Evolutionary conservation across 768 basidiomycete species (phyloP).

Genomic region (Lanmaoa pseudosensibilis): DNA sequence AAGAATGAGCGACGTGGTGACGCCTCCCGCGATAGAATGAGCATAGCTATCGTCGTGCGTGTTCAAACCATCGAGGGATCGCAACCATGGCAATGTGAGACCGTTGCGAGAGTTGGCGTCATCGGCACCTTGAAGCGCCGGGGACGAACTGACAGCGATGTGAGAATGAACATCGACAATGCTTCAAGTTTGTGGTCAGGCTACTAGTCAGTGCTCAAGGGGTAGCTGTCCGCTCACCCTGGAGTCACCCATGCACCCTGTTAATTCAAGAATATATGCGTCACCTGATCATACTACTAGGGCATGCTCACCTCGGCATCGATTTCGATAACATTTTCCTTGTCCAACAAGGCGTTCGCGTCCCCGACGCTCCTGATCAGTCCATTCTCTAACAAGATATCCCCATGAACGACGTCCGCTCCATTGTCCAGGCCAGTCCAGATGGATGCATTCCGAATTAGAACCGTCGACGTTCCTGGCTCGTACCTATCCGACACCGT

Average conservation of each 20-base stretch:
- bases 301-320: constrained; percentile 37
- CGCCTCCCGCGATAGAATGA: constrained; percentile 62
- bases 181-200: constrained; percentile 21
- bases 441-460: constrained; percentile 69
- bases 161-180: constrained; percentile 63
- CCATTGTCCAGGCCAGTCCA: constrained; percentile 74
- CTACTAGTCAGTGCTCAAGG: not conserved
- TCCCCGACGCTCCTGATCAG: constrained; percentile 57
- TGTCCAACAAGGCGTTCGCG: not conserved
- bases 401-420: constrained; percentile 54
- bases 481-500: constrained; percentile 56
- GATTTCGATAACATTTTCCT: constrained; percentile 35
- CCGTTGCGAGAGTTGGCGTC: constrained; percentile 57
- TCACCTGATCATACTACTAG: not conserved
- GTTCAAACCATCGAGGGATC: constrained; percentile 71
- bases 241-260: constrained; percentile 71
- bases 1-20: constrained; percentile 74
- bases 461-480: constrained; percentile 49
- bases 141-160: constrained; percentile 43
- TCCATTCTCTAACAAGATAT: constrained; percentile 63
- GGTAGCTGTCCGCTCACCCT: constrained; percentile 17
- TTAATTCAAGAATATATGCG: constrained; percentile 7
- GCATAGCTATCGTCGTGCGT: constrained; percentile 67
- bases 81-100: constrained; percentile 55
- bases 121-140: constrained; percentile 40